Conservation (phyloP, 257 asterid species). For the Solanum peruvianum region DNA sequence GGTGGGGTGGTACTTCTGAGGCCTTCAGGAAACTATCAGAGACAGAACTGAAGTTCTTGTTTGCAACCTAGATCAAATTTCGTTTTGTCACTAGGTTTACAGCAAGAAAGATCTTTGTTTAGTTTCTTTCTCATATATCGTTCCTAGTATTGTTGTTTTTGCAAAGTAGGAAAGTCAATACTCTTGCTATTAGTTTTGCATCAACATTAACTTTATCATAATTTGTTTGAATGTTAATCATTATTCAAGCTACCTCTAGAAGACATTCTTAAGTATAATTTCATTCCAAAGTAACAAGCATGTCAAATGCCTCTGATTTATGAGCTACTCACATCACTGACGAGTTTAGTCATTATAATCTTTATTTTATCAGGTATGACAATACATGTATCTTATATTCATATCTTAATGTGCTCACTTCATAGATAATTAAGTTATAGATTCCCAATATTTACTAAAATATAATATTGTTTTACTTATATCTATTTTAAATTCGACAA, state of each 20-base stretch:
- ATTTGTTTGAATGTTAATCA: not conserved
- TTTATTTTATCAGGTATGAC: not conserved
- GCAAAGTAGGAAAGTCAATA: not conserved
- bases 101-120: not conserved
- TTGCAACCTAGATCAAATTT: too few relatives aligned
- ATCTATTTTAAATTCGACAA: not conserved
- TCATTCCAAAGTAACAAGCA: not conserved
- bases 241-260: not conserved
- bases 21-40: too few relatives aligned
- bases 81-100: too few relatives aligned
- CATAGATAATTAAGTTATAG: not conserved
- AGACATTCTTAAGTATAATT: not conserved
- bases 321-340: not conserved
- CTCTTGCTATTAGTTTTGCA: not conserved
- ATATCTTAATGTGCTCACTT: not conserved
- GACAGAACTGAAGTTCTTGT: too few relatives aligned
- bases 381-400: not conserved
- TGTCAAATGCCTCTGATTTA: not conserved
- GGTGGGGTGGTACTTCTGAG: too few relatives aligned
- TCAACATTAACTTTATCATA: not conserved
- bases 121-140: not conserved
- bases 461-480: not conserved
- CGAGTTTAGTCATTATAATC: not conserved
- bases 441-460: not conserved
- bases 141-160: not conserved